These are phyloP conservation scores for Hypoxylon crocopeplum DNA, from an alignment of 495 filamentous ascomycete species.

Conservation along the genomic window DNA sequence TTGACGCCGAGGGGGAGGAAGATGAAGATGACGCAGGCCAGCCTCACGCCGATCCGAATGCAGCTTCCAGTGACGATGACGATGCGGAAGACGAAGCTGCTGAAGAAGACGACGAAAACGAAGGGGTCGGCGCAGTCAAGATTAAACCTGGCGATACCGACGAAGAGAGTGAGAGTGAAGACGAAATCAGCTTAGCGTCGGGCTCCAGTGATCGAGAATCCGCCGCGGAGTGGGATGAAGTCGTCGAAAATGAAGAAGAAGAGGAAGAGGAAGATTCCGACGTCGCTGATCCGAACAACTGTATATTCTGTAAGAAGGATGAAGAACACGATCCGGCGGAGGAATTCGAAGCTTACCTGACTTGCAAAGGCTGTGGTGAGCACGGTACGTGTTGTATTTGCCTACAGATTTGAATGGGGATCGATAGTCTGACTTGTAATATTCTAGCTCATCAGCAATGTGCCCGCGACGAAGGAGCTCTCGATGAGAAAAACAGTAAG, in stretches of 20 bases:
- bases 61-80: conserved; percentile 45
- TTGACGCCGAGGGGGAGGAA: conserved; percentile 45
- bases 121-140: conserved; percentile 80
- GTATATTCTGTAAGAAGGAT: conserved; percentile 78
- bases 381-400: conserved; percentile 71
- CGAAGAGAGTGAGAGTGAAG: conserved; percentile 49
- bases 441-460: conserved; percentile 89
- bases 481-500: conserved; percentile 55
- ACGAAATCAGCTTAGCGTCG: conserved; percentile 42
- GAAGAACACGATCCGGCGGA: conserved; percentile 86
- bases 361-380: conserved; percentile 82
- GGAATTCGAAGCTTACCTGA: conserved; percentile 85
- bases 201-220: conserved; percentile 62
- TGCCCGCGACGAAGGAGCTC: conserved; percentile 77
- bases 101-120: conserved; percentile 60
- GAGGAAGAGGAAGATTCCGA: conserved; percentile 67
- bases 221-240: conserved; percentile 71
- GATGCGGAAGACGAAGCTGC: conserved; percentile 43
- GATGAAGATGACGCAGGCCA: conserved; percentile 53
- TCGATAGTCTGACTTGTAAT: background rate
- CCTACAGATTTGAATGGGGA: conserved; percentile 24
- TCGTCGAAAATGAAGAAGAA: conserved; percentile 70
- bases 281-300: conserved; percentile 69
- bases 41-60: conserved; percentile 11
- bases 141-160: conserved; percentile 63